These are phyloP conservation scores for Bonia amplexicaulis DNA, from an alignment of 176 grass and related monocot species.

Conservation along the genomic window DNA sequence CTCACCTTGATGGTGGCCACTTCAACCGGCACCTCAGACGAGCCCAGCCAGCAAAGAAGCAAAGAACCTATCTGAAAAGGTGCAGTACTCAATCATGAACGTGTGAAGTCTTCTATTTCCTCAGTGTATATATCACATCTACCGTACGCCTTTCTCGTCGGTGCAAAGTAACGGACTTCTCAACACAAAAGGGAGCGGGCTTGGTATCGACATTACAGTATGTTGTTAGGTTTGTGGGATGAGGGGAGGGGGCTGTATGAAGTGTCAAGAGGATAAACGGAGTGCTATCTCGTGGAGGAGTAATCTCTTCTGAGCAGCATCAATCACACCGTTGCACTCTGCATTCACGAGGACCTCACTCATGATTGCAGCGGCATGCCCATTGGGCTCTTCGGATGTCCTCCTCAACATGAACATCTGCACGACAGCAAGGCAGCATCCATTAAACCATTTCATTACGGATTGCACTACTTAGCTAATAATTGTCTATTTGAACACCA, in stretches of 20 bases:
- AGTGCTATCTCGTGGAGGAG: slow-evolving; percentile 90
- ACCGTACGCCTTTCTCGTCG: not conserved
- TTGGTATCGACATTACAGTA: not conserved
- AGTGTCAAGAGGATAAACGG: slow-evolving; percentile 54
- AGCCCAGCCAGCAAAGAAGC: slow-evolving; percentile 37
- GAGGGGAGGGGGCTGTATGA: not conserved
- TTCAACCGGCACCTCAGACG: slow-evolving; percentile 9
- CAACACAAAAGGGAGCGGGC: slow-evolving; percentile 10
- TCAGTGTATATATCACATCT: slow-evolving; percentile 17
- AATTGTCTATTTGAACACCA: not conserved
- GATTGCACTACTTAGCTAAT: not conserved
- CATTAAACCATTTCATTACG: not conserved
- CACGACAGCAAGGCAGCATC: not conserved
- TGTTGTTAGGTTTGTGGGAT: slow-evolving; percentile 6
- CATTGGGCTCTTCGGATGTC: slow-evolving; percentile 66
- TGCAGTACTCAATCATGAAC: not conserved
- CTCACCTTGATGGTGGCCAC: slow-evolving; percentile 13
- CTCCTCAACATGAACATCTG: slow-evolving; percentile 92
- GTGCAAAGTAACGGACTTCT: not conserved
- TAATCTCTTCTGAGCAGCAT: slow-evolving; percentile 69
- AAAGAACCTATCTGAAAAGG: slow-evolving; percentile 12
- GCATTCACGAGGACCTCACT: slow-evolving; percentile 84
- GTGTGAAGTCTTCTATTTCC: slow-evolving; percentile 2
- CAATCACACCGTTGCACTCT: slow-evolving; percentile 77
- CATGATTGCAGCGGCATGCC: slow-evolving; percentile 82